These are phyloP conservation scores for Trichothecium sympodiale DNA, from an alignment of 2,329 filamentous ascomycete species.

Conservation along the genomic window DNA sequence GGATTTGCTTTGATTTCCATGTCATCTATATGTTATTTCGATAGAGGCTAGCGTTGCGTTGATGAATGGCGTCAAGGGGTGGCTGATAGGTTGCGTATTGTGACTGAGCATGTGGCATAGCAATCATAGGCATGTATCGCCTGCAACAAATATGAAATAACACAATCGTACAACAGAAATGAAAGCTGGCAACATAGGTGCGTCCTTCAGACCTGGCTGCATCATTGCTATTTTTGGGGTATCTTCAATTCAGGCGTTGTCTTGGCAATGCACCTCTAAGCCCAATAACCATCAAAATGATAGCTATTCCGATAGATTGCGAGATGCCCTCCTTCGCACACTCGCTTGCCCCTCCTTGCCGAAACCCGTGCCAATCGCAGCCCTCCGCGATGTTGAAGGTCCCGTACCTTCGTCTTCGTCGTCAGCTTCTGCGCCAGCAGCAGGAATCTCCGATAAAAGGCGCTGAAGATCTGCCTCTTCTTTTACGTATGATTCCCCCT, in stretches of 20 bases:
- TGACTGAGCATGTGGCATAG: no score
- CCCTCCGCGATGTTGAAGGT: conserved; percentile 26
- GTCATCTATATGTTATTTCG: no score
- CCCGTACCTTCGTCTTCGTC: conserved; percentile 28
- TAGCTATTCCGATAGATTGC: conserved; percentile 8
- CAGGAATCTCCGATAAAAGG: conserved; percentile 20
- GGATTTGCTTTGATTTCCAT: no score
- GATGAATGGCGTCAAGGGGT: no score
- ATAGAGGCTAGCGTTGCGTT: no score
- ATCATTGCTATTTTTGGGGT: neutral
- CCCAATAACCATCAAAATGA: no score
- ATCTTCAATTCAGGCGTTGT: conserved; percentile 2
- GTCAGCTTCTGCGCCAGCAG: conserved; percentile 30
- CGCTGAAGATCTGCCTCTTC: conserved; percentile 16
- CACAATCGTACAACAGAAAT: no score
- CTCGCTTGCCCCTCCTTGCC: conserved; percentile 24
- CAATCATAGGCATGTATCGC: no score
- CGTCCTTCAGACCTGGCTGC: no score
- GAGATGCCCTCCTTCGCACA: conserved; percentile 20
- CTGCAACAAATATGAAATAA: no score
- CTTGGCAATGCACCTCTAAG: conserved; percentile 1
- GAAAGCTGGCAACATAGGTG: no score
- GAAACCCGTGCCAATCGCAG: conserved; percentile 38
- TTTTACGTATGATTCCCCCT: conserved; percentile 27
- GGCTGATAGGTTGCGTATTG: no score